A percentile compares a stretch with the other conserved stretches of the same genome.
Evolutionary conservation across 345 rosid species (phyloP).

Genomic region (Boechera divaricarpa): DNA sequence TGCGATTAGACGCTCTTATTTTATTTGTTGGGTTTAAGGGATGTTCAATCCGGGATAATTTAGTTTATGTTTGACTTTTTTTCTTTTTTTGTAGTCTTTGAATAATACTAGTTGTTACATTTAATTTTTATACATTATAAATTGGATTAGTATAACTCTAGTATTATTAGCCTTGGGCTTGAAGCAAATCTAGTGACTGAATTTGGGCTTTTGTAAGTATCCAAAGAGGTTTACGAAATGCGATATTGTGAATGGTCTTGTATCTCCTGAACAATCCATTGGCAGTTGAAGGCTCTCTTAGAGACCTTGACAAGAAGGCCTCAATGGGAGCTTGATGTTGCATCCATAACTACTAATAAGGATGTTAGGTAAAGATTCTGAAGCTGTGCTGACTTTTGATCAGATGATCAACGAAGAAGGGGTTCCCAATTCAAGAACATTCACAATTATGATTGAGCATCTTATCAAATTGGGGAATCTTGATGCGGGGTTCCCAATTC

Average conservation of each 20-base stretch:
- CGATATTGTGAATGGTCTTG: not conserved
- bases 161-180: not conserved
- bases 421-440: slow-evolving; percentile 84
- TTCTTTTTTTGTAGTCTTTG: not conserved
- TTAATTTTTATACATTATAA: not conserved
- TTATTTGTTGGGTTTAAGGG: not conserved
- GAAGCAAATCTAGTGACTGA: not conserved
- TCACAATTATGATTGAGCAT: slow-evolving; percentile 77
- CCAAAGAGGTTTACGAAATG: not conserved
- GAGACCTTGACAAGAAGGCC: not conserved
- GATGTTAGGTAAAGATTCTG: not conserved
- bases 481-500: slow-evolving; percentile 52
- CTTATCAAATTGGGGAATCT: slow-evolving; percentile 58
- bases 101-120: not conserved
- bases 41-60: not conserved
- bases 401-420: slow-evolving; percentile 68
- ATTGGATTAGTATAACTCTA: not conserved
- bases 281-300: not conserved
- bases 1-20: not conserved
- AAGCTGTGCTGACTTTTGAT: slow-evolving; percentile 60
- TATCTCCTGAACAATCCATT: not conserved
- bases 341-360: not conserved
- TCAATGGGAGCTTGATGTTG: not conserved
- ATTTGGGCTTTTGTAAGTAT: slow-evolving; percentile 8
- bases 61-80: not conserved